Evolutionary conservation across 1,284 basidiomycete species (phyloP).

Genomic region (Pterulicium gracile): DNA sequence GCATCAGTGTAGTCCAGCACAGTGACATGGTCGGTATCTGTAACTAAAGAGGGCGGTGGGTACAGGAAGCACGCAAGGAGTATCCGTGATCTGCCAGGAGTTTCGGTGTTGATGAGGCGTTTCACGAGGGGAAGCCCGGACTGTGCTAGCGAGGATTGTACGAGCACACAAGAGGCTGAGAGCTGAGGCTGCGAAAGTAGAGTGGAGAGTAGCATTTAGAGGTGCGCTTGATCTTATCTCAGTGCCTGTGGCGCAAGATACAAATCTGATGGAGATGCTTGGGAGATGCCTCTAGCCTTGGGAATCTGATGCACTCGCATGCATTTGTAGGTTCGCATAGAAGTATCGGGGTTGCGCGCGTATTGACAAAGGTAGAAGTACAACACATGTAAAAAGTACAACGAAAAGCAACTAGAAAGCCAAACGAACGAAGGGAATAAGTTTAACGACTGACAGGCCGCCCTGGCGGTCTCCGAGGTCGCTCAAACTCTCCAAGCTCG

Average conservation of each 20-base stretch:
- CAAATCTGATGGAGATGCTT: too few species aligned
- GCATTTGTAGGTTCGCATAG: too few species aligned
- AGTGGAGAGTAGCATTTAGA: neutral
- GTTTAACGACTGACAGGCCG: constrained; percentile 8
- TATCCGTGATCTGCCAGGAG: constrained; percentile 18
- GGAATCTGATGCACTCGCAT: too few species aligned
- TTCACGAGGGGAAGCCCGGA: constrained; percentile 50
- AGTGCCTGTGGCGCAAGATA: too few species aligned
- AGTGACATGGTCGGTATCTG: constrained; percentile 19
- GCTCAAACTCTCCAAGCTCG: constrained; percentile 27
- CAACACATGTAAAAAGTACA: constrained; percentile 4
- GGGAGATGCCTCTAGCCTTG: too few species aligned
- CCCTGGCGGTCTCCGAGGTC: constrained; percentile 32
- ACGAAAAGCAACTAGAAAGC: neutral
- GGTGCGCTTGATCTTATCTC: constrained; percentile 11
- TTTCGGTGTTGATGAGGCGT: constrained; percentile 21
- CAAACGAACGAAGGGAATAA: constrained; percentile 4
- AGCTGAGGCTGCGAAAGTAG: too few species aligned
- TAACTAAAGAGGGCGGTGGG: constrained; percentile 30
- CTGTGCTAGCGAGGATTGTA: constrained; percentile 58
- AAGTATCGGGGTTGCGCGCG: too few species aligned
- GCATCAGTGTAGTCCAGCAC: constrained; percentile 41
- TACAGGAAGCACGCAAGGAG: constrained; percentile 55
- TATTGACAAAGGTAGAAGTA: too few species aligned
- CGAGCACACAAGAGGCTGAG: constrained; percentile 23